Evolutionary conservation across 805 yeast species (phyloP), one percentile per base, ranked within the genome.

Genomic region (Yarrowia sp.): DNA sequence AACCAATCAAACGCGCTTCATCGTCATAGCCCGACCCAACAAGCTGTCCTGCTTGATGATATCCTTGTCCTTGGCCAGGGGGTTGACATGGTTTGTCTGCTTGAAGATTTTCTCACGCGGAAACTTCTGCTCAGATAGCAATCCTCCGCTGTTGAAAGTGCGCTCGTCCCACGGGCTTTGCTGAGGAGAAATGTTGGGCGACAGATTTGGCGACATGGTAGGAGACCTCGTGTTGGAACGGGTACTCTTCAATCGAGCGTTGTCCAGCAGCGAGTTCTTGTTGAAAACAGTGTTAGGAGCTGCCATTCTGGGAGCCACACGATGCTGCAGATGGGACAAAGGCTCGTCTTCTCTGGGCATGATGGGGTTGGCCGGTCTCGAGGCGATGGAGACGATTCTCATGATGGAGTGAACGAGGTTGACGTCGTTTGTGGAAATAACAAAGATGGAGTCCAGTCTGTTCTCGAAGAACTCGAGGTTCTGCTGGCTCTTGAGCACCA

Each of bases 1-100:
- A n/a, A n/a, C n/a, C n/a, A n/a, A 12, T 27, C 31, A 29, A n/a
- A 55, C 47, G 9, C 47, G n/a, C 38, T 39, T 38, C 38, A 31
- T 38, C 21, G 61, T 55, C 47, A 55, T 38, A 29, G 61, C 47
- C 13, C 61, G 18, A 6, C 61, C 61, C 36, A 55, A 22, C 27
- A 55, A 16, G 29, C 38, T 27, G 10, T 55, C 61, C 47, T 55
- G 61, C 29, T 55, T 55, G 61, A 55, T 55, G n/a, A 55, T 55
- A 18, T 55, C 61, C 27, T 31, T 36, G n/a, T 55, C 61, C 21
- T 39, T 38, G 25, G 61, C 61, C 47, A 55, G 22, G 2, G 61
- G 61, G 21, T 55, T 55, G 9, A 55, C 18, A 12, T 55, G 47
- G 41, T 10, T 29, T 2, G 33, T 55, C 18, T 55, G 47, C 16